Base-by-base conservation (phyloP, 106 monocot species). In the Phalaenopsis aphrodite region DNA sequence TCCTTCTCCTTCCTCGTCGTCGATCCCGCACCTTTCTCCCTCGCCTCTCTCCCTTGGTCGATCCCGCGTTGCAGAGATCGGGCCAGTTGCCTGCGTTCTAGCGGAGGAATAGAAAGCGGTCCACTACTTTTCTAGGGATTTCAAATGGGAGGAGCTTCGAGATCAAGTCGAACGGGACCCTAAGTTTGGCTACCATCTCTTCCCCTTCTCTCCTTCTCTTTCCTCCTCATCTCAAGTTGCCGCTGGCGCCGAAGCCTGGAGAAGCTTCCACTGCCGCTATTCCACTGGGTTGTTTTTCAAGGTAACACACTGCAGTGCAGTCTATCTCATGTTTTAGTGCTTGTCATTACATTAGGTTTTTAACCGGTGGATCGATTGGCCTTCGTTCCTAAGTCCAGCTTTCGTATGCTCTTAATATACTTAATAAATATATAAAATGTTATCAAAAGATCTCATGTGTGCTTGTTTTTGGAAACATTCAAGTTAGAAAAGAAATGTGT, bases 271-370 rank as follows among this genome's bases (percentile, higher is more conserved):
- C 84, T 78, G 78, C 78, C 89, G 92, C 80, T 94, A 98, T 73
- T 88, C 90, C 82, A 84, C 86, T 37, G 97, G 94, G 10, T 90
- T 73, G 75, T 94, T 94, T 84, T 98, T 94, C 81, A 98, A 98
- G 94, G 98, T 56, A 45, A 77, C 38, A 43, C 36, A 16, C 42
- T n/a, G 23, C 64, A 65, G 30, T 30, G 0, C 30, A 30, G 23
- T 24, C 4, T 23, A 15, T 69, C 49, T 23, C 18, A 9, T 8
- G 14, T 16, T 72, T 2, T 2, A 2, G 43, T 66, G 52, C 49
- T 16, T 61, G 42, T 78, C 14, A 23, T 56, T 78, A 57, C 78
- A 71, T 3, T 52, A 17, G 21, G 3, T 16, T 64, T 38, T 52
- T 43, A 8, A 56, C 45, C 37, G 37, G 17, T 56, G 15, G 71